Base-by-base conservation (phyloP, 257 asterid species). In the Penstemon barbatus region DNA sequence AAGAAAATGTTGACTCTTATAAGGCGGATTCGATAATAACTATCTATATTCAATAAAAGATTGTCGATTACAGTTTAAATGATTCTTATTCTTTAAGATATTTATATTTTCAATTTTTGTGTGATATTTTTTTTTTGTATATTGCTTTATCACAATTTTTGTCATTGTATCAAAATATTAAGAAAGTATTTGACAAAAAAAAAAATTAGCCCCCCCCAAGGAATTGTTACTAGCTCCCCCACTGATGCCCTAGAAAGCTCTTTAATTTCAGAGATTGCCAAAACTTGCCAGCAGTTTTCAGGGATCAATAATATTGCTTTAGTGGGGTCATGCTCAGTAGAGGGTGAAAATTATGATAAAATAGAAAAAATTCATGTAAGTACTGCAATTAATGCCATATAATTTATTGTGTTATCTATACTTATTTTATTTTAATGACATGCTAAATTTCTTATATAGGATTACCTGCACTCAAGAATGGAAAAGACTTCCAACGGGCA, bases 171-270 rank as follows among this genome's bases (percentile, higher is more conserved):
- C n/a, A n/a, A n/a, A n/a, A n/a, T n/a, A n/a, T n/a, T n/a, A n/a
- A n/a, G n/a, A n/a, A n/a, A n/a, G n/a, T n/a, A n/a, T n/a, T n/a
- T n/a, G n/a, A n/a, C n/a, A n/a, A n/a, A n/a, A n/a, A n/a, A n/a
- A n/a, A n/a, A n/a, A n/a, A n/a, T n/a, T n/a, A n/a, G n/a, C n/a
- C n/a, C n/a, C n/a, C n/a, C n/a, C n/a, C n/a, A n/a, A n/a, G n/a
- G n/a, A n/a, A n/a, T n/a, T n/a, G n/a, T n/a, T n/a, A n/a, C n/a
- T n/a, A n/a, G n/a, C n/a, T n/a, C n/a, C n/a, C n/a, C n/a, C n/a
- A n/a, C n/a, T n/a, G n/a, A n/a, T n/a, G n/a, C n/a, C n/a, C n/a
- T 89, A 57, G 99, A 87, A 63, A 83, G 72, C 77, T 84, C 88
- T 61, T 71, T 94, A 81, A 75, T 94, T 74, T 82, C 96, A 78